phyloP scores from a whole-genome alignment of 306 rosid species.

The Ceratonia siliqua region DNA sequence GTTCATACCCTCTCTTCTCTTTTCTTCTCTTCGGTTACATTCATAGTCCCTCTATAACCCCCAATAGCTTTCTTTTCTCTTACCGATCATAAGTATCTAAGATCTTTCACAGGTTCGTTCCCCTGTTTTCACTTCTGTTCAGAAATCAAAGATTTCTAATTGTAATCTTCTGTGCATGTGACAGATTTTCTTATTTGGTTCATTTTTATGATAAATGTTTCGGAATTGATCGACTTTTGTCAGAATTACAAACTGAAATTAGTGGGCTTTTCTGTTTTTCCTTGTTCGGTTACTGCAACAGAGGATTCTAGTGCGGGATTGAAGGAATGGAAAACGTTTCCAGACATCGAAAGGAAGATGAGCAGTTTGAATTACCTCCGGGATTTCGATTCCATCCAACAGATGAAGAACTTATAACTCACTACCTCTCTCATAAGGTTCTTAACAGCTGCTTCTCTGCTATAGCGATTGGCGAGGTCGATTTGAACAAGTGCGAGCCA shows the following conservation, averaged over 20 bases:
- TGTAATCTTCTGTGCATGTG: too few species aligned
- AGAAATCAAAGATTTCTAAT: background rate
- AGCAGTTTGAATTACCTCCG: conserved; percentile 52
- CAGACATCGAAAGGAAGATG: conserved; percentile 30
- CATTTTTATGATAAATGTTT: too few species aligned
- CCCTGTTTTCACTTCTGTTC: background rate
- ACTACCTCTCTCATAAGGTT: conserved; percentile 54
- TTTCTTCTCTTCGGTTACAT: background rate
- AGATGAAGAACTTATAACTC: conserved; percentile 63
- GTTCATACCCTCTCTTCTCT: background rate
- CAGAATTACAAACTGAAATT: background rate
- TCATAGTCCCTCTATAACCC: background rate
- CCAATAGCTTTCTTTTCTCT: background rate
- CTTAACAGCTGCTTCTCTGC: conserved; percentile 42
- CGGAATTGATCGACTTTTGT: too few species aligned
- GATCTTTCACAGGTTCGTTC: background rate
- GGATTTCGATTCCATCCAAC: conserved; percentile 76
- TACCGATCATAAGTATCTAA: background rate
- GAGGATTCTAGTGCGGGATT: background rate
- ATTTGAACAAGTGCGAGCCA: conserved; percentile 65
- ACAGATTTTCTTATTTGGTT: too few species aligned
- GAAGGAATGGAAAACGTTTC: conserved; percentile 45
- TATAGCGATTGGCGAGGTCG: conserved; percentile 52
- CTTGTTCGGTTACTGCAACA: background rate
- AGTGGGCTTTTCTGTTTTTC: background rate